phyloP scores from a whole-genome alignment of 2,329 filamentous ascomycete species.

The Penicillium expansum region DNA sequence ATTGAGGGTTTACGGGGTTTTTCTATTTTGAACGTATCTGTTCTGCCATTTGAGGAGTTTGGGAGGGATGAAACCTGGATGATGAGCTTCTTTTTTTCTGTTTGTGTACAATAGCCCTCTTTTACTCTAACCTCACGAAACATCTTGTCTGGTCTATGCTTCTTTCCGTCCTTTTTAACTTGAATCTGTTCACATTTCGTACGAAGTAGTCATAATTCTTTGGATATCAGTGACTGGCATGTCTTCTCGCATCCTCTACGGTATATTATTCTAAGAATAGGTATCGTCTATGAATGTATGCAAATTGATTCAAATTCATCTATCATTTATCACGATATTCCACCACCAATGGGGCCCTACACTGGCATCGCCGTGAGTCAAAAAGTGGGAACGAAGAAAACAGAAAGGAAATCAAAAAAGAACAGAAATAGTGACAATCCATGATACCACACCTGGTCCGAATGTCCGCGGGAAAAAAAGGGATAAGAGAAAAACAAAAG shows the following conservation, averaged over 20 bases:
- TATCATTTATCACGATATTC: neutral
- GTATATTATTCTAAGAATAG: neutral
- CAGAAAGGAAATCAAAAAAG: neutral
- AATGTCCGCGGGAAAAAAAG: neutral
- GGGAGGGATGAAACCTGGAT: slow-evolving; percentile 4
- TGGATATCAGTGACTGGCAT: neutral
- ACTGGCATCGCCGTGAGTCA: neutral
- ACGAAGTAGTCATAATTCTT: neutral
- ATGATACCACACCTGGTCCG: neutral
- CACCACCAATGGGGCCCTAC: neutral
- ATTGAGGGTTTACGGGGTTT: neutral
- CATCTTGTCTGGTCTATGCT: neutral
- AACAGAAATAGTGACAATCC: neutral
- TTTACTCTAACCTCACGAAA: slow-evolving; percentile 4
- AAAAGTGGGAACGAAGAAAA: neutral
- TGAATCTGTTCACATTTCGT: neutral
- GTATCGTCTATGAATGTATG: neutral
- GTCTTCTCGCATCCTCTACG: neutral
- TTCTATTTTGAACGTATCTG: neutral
- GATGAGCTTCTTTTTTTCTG: slow-evolving; percentile 2
- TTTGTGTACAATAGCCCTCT: slow-evolving; percentile 9
- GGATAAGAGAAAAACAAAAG: neutral
- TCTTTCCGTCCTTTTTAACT: neutral
- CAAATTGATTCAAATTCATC: slow-evolving; percentile 5
- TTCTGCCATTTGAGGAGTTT: slow-evolving; percentile 8